phyloP scores from a whole-genome alignment of 2,329 filamentous ascomycete genomes.

The Fusarium nurragi region DNA sequence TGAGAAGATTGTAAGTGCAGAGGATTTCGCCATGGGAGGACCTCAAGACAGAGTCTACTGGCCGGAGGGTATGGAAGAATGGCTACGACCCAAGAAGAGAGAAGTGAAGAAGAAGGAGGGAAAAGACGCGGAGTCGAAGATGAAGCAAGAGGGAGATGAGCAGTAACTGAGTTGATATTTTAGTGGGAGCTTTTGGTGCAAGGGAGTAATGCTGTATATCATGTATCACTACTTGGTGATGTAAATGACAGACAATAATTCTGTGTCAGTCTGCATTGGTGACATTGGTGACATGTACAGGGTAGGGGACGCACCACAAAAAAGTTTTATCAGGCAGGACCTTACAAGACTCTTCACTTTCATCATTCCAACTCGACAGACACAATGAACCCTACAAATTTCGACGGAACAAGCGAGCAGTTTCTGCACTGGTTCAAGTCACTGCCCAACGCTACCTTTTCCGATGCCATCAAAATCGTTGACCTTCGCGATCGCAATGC shows the following conservation, averaged over 20 bases:
- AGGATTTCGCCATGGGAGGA: slow-evolving; percentile 88
- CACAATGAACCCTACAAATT: slow-evolving; percentile 45
- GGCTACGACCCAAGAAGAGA: slow-evolving; percentile 83
- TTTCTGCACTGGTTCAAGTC: slow-evolving; percentile 66
- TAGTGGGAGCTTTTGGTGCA: background rate
- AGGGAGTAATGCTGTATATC: background rate
- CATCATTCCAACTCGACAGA: background rate
- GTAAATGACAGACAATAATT: background rate
- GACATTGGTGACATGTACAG: background rate
- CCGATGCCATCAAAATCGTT: slow-evolving; percentile 60
- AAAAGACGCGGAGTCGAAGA: slow-evolving; percentile 34
- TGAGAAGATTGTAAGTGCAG: slow-evolving; percentile 63
- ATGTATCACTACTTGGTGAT: background rate
- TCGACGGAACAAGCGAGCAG: slow-evolving; percentile 54
- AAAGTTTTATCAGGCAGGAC: slow-evolving; percentile 26
- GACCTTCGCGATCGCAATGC: slow-evolving; percentile 62
- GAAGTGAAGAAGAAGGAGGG: slow-evolving; percentile 62
- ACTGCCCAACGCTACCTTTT: slow-evolving; percentile 63
- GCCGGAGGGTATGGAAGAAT: slow-evolving; percentile 90
- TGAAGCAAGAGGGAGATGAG: slow-evolving; percentile 36
- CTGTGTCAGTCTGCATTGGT: background rate
- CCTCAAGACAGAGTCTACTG: slow-evolving; percentile 85
- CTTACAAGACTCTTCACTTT: background rate
- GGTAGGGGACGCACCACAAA: slow-evolving; percentile 11
- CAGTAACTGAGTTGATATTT: background rate